Base-by-base conservation (phyloP, 2,329 filamentous ascomycete species). In the Atkinsonella texensis region DNA sequence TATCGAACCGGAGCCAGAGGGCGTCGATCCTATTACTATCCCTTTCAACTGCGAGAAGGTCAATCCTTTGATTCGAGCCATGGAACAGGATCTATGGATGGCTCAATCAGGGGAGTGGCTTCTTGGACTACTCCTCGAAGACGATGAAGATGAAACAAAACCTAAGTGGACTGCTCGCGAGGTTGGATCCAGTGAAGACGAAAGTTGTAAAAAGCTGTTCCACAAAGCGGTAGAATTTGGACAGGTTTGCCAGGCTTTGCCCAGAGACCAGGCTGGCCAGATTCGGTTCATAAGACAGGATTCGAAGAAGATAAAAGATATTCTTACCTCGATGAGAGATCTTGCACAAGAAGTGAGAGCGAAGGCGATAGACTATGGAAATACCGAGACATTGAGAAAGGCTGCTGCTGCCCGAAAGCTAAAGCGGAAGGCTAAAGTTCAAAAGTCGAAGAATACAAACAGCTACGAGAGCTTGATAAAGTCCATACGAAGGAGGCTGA, bases 401-500 rank as follows among this genome's bases (percentile, higher is more conserved):
- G 20, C 12, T 10, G 18, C 40, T n/a, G 9, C 3, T 17, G 28
- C 3, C 23, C 38, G n/a, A 33, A 13, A 46, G 18, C 13, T 17
- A 6, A 46, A 18, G 17, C 13, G 18, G 32, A 45, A 31, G 23
- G 11, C 13, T n/a, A 13, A 15, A 23, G 32, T 5, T 18, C 46
- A 13, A 48, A 8, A 7, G n/a, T 38, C 9, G 35, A 38, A 28
- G 23, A 23, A 10, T 10, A 7, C 38, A 32, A 10, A 2, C 5
- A 4, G 12, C 17, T 42, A 48, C 54, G 23, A 47, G 13, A 15
- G 31, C 13, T 35, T 54, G 8, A 44, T 60, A 12, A 31, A 44
- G 2, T 53, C 50, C 12, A 42, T 64, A 8, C 52, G 50, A 31
- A 46, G 20, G 9, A 55, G 45, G 11, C 57, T 65, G 12, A 57